phyloP scores from a whole-genome alignment of 345 rosid genomes.

The Arabis alpina region DNA sequence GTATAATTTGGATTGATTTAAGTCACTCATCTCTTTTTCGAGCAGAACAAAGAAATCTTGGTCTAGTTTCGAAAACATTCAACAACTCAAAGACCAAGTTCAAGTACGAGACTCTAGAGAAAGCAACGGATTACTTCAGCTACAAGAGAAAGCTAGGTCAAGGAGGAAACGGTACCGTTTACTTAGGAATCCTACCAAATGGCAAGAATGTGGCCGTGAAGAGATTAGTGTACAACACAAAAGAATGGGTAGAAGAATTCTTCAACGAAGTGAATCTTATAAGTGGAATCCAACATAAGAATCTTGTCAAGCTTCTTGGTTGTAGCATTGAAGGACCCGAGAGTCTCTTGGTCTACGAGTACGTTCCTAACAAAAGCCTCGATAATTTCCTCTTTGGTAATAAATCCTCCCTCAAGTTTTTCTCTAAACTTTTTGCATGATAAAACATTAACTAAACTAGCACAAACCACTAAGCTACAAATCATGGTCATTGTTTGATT shows the following conservation, averaged over 20 bases:
- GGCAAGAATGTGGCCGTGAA: slow-evolving; percentile 69
- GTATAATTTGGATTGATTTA: background rate
- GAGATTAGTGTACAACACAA: slow-evolving; percentile 45
- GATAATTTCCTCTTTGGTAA: slow-evolving; percentile 62
- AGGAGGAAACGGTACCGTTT: slow-evolving; percentile 63
- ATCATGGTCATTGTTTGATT: background rate
- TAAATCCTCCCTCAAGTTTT: background rate
- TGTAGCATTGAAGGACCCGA: slow-evolving; percentile 59
- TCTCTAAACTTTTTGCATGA: background rate
- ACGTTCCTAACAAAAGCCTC: slow-evolving; percentile 59
- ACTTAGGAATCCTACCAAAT: slow-evolving; percentile 56
- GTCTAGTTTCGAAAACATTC: slow-evolving; percentile 30
- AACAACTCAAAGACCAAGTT: slow-evolving; percentile 41
- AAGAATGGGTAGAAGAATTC: slow-evolving; percentile 45
- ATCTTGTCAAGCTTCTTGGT: slow-evolving; percentile 60
- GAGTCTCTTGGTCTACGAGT: slow-evolving; percentile 63
- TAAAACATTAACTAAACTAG: too few relatives aligned
- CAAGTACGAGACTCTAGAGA: slow-evolving; percentile 53
- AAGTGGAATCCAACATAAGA: slow-evolving; percentile 57
- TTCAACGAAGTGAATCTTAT: slow-evolving; percentile 62
- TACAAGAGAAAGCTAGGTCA: slow-evolving; percentile 44
- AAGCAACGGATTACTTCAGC: slow-evolving; percentile 51
- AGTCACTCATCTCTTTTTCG: slow-evolving; percentile 9
- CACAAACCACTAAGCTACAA: too few relatives aligned
- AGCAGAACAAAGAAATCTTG: slow-evolving; percentile 38